Percentiles rank a stretch among this genome's conserved stretches.
These are phyloP conservation scores for Coniochaeta pulveracea DNA, from an alignment of 2,329 filamentous ascomycete genomes.

Conservation along the genomic window DNA sequence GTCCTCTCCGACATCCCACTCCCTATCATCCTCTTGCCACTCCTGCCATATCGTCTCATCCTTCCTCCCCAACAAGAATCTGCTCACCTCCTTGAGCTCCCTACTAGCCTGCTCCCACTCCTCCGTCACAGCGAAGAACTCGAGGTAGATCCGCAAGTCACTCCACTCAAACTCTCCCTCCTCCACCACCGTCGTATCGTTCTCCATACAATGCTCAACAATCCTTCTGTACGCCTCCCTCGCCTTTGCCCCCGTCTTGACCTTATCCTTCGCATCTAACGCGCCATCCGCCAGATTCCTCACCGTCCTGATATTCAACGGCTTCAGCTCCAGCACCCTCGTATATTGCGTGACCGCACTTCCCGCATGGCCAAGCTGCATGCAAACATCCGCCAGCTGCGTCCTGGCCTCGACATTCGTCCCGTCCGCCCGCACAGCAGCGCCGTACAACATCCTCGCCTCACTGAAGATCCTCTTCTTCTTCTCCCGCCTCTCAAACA, in stretches of 20 bases:
- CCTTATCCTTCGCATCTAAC: slow-evolving; percentile 34
- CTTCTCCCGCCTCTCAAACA: too few relatives aligned
- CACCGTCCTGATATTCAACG: slow-evolving; percentile 42
- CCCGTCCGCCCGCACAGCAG: slow-evolving; percentile 45
- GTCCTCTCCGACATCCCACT: slow-evolving; percentile 70
- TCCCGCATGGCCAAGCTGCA: slow-evolving; percentile 41
- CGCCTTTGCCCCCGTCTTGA: slow-evolving; percentile 28
- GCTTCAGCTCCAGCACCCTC: slow-evolving; percentile 37
- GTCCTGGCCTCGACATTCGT: slow-evolving; percentile 45
- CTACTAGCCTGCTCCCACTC: slow-evolving; percentile 55
- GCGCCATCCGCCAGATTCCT: slow-evolving; percentile 46
- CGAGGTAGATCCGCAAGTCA: slow-evolving; percentile 75
- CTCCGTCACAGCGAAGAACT: slow-evolving; percentile 59
- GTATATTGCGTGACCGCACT: slow-evolving; percentile 47
- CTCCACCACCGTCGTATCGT: slow-evolving; percentile 20
- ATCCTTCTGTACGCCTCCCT: slow-evolving; percentile 36
- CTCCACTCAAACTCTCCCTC: slow-evolving; percentile 52
- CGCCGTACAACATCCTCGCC: slow-evolving; percentile 47
- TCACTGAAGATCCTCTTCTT: slow-evolving; percentile 27
- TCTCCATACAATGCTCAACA: slow-evolving; percentile 28
- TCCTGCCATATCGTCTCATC: slow-evolving; percentile 70
- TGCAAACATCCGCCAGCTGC: slow-evolving; percentile 46
- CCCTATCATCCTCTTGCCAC: slow-evolving; percentile 63
- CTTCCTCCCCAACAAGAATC: slow-evolving; percentile 72
- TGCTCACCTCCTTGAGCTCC: slow-evolving; percentile 59